A percentile compares a stretch with the other conserved stretches of the same genome.
These are phyloP conservation scores for Aspergillus thermomutatus DNA, from an alignment of 2,329 filamentous ascomycete species.

Conservation along the genomic window DNA sequence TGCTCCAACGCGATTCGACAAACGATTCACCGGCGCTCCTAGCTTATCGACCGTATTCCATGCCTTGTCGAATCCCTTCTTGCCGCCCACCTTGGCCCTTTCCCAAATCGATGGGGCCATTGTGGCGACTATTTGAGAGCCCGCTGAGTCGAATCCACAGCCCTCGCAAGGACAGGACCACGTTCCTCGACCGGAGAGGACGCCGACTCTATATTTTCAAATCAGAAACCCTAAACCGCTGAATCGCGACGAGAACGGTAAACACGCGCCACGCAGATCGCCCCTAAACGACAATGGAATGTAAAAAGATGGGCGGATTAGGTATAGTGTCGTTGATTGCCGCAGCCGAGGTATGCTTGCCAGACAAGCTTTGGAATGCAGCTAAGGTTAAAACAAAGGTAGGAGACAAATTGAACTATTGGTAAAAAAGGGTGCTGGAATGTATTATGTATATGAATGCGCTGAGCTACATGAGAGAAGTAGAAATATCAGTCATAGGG, in stretches of 20 bases:
- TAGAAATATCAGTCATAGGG: not conserved
- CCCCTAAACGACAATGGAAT: slow-evolving; percentile 14
- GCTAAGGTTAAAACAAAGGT: slow-evolving; percentile 1
- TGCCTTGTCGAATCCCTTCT: slow-evolving; percentile 71
- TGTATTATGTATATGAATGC: not conserved
- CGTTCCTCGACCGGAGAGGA: not conserved
- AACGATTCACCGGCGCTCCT: slow-evolving; percentile 71
- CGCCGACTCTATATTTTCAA: slow-evolving; percentile 9
- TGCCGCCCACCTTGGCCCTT: slow-evolving; percentile 50
- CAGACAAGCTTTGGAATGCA: slow-evolving; percentile 10
- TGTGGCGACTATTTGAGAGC: slow-evolving; percentile 5
- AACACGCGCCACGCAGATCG: slow-evolving; percentile 9
- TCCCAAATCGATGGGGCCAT: slow-evolving; percentile 55
- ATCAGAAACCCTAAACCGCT: not conserved
- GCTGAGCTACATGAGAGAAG: not conserved
- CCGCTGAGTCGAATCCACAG: not conserved
- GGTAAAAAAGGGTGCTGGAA: not conserved
- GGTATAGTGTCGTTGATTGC: slow-evolving; percentile 7
- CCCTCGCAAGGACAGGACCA: not conserved
- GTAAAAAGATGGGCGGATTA: slow-evolving; percentile 2
- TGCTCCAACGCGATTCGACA: slow-evolving; percentile 76
- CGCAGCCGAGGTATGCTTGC: slow-evolving; percentile 17
- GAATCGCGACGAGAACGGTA: slow-evolving; percentile 14
- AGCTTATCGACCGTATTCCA: slow-evolving; percentile 66
- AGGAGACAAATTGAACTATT: slow-evolving; percentile 1